Evolutionary conservation across 2,329 filamentous ascomycete genomes (phyloP).

Genomic region (Cladophialophora yegresii): DNA sequence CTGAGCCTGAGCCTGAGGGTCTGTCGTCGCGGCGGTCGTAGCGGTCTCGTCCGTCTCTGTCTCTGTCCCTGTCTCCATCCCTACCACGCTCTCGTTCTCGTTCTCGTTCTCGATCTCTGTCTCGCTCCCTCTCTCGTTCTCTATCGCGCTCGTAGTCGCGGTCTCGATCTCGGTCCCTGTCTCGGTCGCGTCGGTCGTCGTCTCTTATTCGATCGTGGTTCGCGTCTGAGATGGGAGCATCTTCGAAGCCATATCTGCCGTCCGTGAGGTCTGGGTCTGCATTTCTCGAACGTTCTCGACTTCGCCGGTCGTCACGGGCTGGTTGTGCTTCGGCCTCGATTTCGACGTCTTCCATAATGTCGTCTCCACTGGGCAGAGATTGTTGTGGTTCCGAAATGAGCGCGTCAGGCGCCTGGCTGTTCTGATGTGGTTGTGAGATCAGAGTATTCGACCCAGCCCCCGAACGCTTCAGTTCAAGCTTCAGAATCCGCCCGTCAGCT

Average conservation of each 20-base stretch:
- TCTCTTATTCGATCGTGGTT: constrained; percentile 24
- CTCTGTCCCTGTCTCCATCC: constrained; percentile 24
- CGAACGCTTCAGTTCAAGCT: constrained; percentile 56
- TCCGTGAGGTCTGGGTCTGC: constrained; percentile 44
- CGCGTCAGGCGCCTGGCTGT: background rate
- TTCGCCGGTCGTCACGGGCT: constrained; percentile 15
- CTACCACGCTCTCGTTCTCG: constrained; percentile 27
- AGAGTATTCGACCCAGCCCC: constrained; percentile 4
- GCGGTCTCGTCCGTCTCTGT: constrained; percentile 29
- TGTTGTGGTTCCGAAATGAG: constrained; percentile 3
- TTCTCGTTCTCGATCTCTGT: constrained; percentile 25
- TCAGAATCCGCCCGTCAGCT: constrained; percentile 63
- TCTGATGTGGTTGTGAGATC: background rate
- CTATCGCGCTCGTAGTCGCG: constrained; percentile 25
- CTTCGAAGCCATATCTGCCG: constrained; percentile 45
- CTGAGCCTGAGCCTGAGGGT: constrained; percentile 15
- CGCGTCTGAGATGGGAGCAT: constrained; percentile 18
- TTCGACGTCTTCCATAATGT: constrained; percentile 39
- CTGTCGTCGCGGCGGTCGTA: constrained; percentile 32
- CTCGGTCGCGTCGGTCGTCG: constrained; percentile 28
- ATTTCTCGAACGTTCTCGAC: constrained; percentile 27
- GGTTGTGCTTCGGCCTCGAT: constrained; percentile 36
- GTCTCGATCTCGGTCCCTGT: constrained; percentile 26
- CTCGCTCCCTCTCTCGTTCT: constrained; percentile 25
- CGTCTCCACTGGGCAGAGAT: constrained; percentile 6